Evolutionary conservation across 2,329 filamentous ascomycete species (phyloP).

Genomic region (Colletotrichum lentis): DNA sequence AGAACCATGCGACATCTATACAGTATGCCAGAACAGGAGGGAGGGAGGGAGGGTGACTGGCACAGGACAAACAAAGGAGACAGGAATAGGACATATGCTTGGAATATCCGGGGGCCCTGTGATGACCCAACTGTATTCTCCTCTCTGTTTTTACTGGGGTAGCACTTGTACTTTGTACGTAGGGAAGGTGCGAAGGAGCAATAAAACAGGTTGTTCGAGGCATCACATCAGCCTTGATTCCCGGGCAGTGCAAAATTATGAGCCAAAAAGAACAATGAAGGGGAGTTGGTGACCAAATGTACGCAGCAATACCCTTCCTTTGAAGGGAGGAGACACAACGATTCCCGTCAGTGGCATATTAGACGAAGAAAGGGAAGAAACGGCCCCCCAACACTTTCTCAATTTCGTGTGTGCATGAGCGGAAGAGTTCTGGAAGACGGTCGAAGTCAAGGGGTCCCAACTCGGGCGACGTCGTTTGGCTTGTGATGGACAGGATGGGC

Average conservation of each 20-base stretch:
- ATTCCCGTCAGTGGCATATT: conserved; percentile 7
- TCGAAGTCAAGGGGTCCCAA: conserved; percentile 12
- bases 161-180: not conserved
- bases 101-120: not conserved
- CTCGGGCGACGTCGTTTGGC: conserved; percentile 16
- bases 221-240: not conserved
- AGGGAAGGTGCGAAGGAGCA: not conserved
- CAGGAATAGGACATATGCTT: not conserved
- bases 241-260: not conserved
- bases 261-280: no score
- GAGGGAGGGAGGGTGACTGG: not conserved
- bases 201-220: not conserved
- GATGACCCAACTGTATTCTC: not conserved
- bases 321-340: not conserved
- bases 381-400: not conserved
- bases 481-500: not conserved
- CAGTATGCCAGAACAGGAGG: not conserved
- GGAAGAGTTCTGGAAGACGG: conserved; percentile 27
- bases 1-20: not conserved
- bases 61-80: not conserved
- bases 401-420: conserved; percentile 8
- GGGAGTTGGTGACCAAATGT: not conserved
- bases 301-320: not conserved
- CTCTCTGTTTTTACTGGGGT: no score
- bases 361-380: conserved; percentile 6